Percentiles rank a stretch among this genome's conserved stretches.
Evolutionary conservation across 2,329 filamentous ascomycete genomes (phyloP).

Genomic region (Fusarium sp.): DNA sequence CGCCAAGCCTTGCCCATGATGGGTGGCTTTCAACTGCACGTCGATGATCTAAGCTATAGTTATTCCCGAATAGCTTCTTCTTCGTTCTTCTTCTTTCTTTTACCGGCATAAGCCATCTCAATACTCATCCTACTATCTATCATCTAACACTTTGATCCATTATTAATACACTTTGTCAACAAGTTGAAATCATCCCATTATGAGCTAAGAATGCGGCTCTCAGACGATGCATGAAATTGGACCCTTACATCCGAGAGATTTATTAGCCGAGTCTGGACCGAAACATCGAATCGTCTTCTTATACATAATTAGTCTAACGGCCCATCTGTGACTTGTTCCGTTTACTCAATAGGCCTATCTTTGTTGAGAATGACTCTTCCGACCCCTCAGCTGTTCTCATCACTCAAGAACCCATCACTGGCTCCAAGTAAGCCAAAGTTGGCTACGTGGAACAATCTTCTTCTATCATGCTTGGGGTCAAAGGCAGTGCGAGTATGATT

Average conservation of each 20-base stretch:
- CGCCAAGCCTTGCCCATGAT: conserved; percentile 10
- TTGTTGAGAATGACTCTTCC: not conserved
- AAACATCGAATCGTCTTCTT: conserved; percentile 28
- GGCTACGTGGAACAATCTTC: not conserved
- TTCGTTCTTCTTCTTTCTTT: no score
- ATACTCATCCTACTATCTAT: not conserved
- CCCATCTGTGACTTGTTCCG: conserved; percentile 4
- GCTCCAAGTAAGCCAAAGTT: not conserved
- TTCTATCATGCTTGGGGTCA: no score
- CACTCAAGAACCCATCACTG: not conserved
- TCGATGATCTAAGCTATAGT: not conserved
- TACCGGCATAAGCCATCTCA: fast-evolving
- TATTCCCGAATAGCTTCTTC: not conserved
- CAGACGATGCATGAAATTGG: conserved; percentile 6
- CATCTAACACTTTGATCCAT: no score
- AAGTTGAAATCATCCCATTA: not conserved
- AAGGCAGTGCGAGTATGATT: no score
- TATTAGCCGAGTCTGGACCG: conserved; percentile 42
- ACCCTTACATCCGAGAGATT: conserved; percentile 37
- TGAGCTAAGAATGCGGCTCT: not conserved
- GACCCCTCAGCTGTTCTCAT: not conserved
- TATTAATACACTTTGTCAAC: not conserved
- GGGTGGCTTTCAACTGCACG: not conserved
- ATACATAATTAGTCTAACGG: not conserved
- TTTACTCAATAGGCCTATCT: not conserved